Evolutionary conservation across 257 asterid genomes (phyloP), one percentile per base, ranked within the genome.

Genomic region (Solanum pinnatisectum): DNA sequence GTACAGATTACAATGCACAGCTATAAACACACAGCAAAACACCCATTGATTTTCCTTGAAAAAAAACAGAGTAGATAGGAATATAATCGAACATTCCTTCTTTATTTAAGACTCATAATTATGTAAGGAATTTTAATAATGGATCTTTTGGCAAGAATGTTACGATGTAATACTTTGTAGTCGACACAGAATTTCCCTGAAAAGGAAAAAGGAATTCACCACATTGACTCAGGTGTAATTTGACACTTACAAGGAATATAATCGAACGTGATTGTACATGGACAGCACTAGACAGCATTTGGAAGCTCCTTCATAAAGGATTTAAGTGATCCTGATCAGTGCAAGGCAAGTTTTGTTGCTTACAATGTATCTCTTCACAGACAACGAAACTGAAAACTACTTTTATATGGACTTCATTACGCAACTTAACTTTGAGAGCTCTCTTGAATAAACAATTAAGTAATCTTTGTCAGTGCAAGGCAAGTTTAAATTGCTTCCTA

Each of bases 141-240:
- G 30, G 30, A 30, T 30, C 99, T 93, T 96, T 96, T 0, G 99
- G 99, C 89, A 96, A 92, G 90, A 96, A 96, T 13, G 99, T 96
- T 25, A 97, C 70, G 42, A 97, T 90, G 52, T 96, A 98, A 84
- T 97, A 96, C 93, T 97, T 97, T 5, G 99, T 97, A 83, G 99
- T 97, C 73, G 99, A 96, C 77, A 97, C 99, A 35, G 98, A 93
- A 92, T 96, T 97, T 71, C 96, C 97, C 99, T 97, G 96, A 85
- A 92, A 92, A 87, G 59, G 22, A 49, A 76, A 79, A 46, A 35
- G 25, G 68, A 81, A 27, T 30, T 46, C 18, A 46, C 67, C 85
- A 81, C 70, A 49, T 46, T 23, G 37, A 1, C 40, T 49, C 40
- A 81, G 70, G 67, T 44, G 42, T 70, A 81, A 30, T 81, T 42